Conservation (phyloP, 805 yeast species). For the Metschnikowia borealis region DNA sequence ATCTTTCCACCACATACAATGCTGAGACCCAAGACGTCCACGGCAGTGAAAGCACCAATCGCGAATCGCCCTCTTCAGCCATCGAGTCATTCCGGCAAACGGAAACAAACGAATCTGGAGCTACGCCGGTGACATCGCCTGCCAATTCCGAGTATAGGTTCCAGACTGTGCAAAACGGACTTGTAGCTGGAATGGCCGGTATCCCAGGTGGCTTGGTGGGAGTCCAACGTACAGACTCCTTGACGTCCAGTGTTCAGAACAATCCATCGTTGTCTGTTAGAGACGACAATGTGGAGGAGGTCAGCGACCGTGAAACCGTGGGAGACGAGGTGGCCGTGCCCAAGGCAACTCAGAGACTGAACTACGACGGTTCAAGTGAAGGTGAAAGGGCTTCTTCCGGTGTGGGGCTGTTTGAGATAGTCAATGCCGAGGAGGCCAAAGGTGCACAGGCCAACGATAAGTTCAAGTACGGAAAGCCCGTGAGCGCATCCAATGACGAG, state of each 20-base stretch:
- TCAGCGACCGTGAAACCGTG: constrained; percentile 41
- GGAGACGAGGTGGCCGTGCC: constrained; percentile 15
- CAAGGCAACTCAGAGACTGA: constrained; percentile 3
- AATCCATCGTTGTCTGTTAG: constrained; percentile 89
- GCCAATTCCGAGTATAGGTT: constrained; percentile 46
- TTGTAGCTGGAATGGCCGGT: constrained; percentile 39
- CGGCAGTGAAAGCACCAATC: constrained; percentile 25
- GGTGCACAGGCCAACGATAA: constrained; percentile 5
- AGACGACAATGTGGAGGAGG: constrained; percentile 53
- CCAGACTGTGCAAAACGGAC: constrained; percentile 29
- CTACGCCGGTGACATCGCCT: constrained; percentile 49
- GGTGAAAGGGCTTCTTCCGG: constrained; percentile 42
- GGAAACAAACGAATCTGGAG: constrained; percentile 31
- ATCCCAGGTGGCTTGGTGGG: constrained; percentile 44
- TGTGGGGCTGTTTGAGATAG: constrained; percentile 52
- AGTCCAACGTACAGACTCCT: constrained; percentile 67
- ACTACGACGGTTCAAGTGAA: constrained; percentile 23
- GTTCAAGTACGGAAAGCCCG: neutral
- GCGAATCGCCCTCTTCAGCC: constrained; percentile 29
- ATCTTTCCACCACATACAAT: constrained; percentile 27
- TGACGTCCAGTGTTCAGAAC: constrained; percentile 87
- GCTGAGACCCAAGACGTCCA: constrained; percentile 6
- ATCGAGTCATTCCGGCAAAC: constrained; percentile 24
- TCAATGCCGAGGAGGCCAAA: constrained; percentile 46
- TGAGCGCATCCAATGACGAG: constrained; percentile 11